These are phyloP conservation scores for Yamadazyma paraphyllophila DNA, from an alignment of 805 yeast genomes.

Conservation along the genomic window DNA sequence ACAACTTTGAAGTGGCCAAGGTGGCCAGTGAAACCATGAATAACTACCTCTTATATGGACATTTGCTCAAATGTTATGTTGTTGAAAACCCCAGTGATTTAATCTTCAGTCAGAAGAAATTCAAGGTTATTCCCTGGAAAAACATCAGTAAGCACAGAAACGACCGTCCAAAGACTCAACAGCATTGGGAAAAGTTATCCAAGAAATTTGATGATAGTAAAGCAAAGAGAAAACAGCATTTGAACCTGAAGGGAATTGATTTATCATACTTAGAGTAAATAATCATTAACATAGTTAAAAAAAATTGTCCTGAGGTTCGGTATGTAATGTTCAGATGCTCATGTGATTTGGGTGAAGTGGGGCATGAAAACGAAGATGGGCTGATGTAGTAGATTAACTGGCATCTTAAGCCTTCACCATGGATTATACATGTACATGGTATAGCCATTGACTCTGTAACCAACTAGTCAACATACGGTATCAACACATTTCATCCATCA, in stretches of 20 bases:
- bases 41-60: slow-evolving; percentile 86
- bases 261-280: slow-evolving; percentile 12
- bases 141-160: slow-evolving; percentile 51
- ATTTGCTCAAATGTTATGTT: slow-evolving; percentile 62
- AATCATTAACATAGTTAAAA: not conserved
- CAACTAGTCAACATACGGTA: too few relatives aligned
- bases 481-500: too few relatives aligned
- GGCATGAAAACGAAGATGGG: not conserved
- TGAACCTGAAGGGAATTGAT: slow-evolving; percentile 59
- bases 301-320: not conserved
- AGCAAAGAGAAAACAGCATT: slow-evolving; percentile 44
- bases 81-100: slow-evolving; percentile 58
- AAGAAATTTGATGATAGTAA: slow-evolving; percentile 43
- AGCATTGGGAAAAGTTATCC: slow-evolving; percentile 55
- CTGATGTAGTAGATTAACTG: not conserved
- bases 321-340: not conserved
- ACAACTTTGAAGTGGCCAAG: slow-evolving; percentile 69
- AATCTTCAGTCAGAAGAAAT: slow-evolving; percentile 59
- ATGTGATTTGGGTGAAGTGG: not conserved
- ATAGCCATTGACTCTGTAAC: too few relatives aligned
- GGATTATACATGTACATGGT: too few relatives aligned
- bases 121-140: slow-evolving; percentile 58
- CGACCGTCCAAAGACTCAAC: slow-evolving; percentile 56
- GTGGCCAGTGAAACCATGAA: slow-evolving; percentile 95
- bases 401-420: too few relatives aligned